Evolutionary conservation across 139 green algal genomes (phyloP).

Genomic region (Eudorina sp.): DNA sequence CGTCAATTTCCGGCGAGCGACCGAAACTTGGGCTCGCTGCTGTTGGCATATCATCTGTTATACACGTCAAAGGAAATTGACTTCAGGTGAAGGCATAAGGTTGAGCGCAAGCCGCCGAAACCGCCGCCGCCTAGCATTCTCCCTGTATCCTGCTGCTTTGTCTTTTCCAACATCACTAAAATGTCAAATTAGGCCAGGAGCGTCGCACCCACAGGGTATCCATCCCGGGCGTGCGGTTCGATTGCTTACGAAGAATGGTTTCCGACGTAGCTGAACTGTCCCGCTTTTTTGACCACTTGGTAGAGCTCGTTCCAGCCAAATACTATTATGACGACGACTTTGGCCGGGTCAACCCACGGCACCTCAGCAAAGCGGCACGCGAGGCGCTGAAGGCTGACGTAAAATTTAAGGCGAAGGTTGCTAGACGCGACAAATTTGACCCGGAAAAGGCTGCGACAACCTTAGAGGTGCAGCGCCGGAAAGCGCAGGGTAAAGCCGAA

Average conservation of each 20-base stretch:
- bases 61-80: too few relatives aligned
- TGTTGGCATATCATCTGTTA: too few relatives aligned
- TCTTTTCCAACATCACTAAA: neutral
- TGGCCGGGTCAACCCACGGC: slow-evolving; percentile 52
- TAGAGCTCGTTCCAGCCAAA: slow-evolving; percentile 77
- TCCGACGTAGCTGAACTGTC: slow-evolving; percentile 26
- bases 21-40: too few relatives aligned
- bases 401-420: slow-evolving; percentile 73
- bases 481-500: slow-evolving; percentile 25
- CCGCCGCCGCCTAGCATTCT: too few relatives aligned
- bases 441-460: slow-evolving; percentile 70
- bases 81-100: too few relatives aligned
- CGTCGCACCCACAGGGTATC: neutral
- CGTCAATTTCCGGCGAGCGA: too few relatives aligned
- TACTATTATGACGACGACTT: slow-evolving; percentile 70
- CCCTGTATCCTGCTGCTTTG: too few relatives aligned
- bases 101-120: neutral
- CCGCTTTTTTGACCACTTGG: slow-evolving; percentile 82
- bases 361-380: slow-evolving; percentile 67
- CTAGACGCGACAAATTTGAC: slow-evolving; percentile 77
- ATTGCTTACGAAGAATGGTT: slow-evolving; percentile 5
- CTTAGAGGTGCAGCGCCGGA: slow-evolving; percentile 62
- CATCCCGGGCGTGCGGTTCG: neutral
- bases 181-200: neutral
- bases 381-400: slow-evolving; percentile 68